Conservation (phyloP, 2,329 filamentous ascomycete species). For the Cercospora sp. region DNA sequence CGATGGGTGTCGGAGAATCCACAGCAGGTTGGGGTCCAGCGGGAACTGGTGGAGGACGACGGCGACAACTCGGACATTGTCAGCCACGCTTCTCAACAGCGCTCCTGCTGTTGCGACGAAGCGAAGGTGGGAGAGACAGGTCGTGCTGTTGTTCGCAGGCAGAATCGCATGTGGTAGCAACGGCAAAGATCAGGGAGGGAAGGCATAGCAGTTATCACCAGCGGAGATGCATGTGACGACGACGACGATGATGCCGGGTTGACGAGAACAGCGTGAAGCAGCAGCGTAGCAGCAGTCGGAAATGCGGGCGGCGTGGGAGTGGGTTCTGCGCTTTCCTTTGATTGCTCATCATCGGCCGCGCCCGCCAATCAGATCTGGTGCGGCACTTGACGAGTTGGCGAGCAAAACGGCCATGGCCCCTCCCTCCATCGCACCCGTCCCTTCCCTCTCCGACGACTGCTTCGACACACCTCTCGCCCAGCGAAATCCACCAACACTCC, state of each 20-base stretch:
- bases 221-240: background rate
- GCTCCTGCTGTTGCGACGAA: background rate
- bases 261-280: background rate
- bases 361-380: background rate
- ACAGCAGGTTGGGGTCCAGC: background rate
- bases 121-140: background rate
- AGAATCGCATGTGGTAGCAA: background rate
- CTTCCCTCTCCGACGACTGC: background rate
- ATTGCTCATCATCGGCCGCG: conserved; percentile 6
- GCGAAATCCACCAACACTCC: background rate
- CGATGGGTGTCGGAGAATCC: background rate
- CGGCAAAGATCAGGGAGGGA: background rate
- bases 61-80: background rate
- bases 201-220: background rate
- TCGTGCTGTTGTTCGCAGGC: background rate
- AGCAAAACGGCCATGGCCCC: background rate
- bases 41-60: conserved; percentile 9
- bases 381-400: background rate
- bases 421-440: background rate
- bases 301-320: background rate
- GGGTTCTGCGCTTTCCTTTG: background rate
- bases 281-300: too few species aligned
- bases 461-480: background rate
- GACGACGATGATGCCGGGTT: background rate
- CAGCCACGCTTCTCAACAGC: background rate